Base-by-base conservation (phyloP, 1,284 basidiomycete genomes). In the Ganoderma lingzhi region DNA sequence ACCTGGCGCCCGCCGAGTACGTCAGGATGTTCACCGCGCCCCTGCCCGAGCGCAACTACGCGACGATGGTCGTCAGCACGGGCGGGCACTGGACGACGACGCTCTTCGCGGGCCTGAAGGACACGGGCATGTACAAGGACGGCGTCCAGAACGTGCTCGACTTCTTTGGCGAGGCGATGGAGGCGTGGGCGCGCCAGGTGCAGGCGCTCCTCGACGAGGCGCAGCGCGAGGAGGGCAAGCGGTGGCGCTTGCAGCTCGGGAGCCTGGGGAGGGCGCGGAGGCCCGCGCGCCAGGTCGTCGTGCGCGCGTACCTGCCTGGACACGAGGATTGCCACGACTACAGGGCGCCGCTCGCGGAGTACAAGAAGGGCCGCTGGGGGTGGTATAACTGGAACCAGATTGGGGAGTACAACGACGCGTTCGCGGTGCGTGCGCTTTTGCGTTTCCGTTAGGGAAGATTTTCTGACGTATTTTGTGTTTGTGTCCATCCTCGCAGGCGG, bases 321-420 rank as follows among this genome's bases (percentile, higher is more conserved):
- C 89, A 91, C 71, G 89, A 91, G 70, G 83, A 88, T 67, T 91
- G 90, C 71, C 89, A 89, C 71, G 72, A 82, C 41, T 71, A 78
- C 61, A 76, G 78, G n/a, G 71, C 81, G 69, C 85, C 87, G 30
- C 86, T 83, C 83, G 76, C 70, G 45, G 78, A 81, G 72, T 81
- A 86, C 28, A 71, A 80, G 68, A 83, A 84, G 2, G 84, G 82
- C 69, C 70, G 73, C 41, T 82, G 82, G 80, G 81, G 83, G 32
- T 88, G 85, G 84, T 91, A 86, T 75, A 91, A 91, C 75, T 91
- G 90, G 90, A 84, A 82, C 3, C 84, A 84, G 79, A 90, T 91
- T 64, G 77, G 79, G 73, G 81, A 84, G 67, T 88, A 85, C 73
- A 91, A 91, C 70, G 75, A 79, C 12, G 78, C 85, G 19, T 90